Evolutionary conservation across 805 yeast genomes (phyloP), one percentile per base, ranked within the genome.

Genomic region (Pichia pseudocactophila): DNA sequence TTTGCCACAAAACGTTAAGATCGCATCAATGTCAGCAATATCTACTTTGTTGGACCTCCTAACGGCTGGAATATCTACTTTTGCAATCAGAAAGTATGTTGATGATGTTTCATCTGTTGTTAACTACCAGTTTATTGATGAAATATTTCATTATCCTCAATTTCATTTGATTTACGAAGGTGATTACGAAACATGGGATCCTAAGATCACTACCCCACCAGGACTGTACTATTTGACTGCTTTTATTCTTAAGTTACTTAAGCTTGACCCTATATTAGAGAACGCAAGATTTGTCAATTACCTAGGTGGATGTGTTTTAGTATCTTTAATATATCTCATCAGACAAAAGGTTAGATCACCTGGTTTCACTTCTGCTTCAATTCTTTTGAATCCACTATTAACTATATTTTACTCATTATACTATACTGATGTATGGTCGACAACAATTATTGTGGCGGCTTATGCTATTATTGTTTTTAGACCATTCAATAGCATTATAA

Each of bases 171-270:
- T 82, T 55, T 73, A 86, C 45, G 50, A 58, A 2, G 82, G 81
- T 11, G 65, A 76, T 40, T 87, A 78, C 63, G 41, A 49, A n/a
- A 53, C 64, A 1, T 88, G 96, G 96, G 87, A 92, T 59, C 71
- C 78, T 11, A 89, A 90, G 56, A 87, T 92, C 57, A 90, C 98
- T 2, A 92, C 98, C 0, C 98, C 98, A 1, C 97, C 97, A 1
- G 98, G 97, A 0, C 65, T 90, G 15, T 90, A 92, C 57, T 43
- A 60, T 6, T 48, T 75, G 9, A 76, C 75, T 5, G 61, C 62
- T 27, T 47, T 50, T 3, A 73, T 69, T 47, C 36, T 65, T 8
- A 61, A 61, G 30, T 39, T 69, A 3, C 40, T 52, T 2, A 50
- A 44, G 5, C 34, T 47, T 18, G 63, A 56, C 1, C 64, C 68